Evolutionary conservation across 2,329 filamentous ascomycete species (phyloP).

Genomic region (Phialophora tarda): DNA sequence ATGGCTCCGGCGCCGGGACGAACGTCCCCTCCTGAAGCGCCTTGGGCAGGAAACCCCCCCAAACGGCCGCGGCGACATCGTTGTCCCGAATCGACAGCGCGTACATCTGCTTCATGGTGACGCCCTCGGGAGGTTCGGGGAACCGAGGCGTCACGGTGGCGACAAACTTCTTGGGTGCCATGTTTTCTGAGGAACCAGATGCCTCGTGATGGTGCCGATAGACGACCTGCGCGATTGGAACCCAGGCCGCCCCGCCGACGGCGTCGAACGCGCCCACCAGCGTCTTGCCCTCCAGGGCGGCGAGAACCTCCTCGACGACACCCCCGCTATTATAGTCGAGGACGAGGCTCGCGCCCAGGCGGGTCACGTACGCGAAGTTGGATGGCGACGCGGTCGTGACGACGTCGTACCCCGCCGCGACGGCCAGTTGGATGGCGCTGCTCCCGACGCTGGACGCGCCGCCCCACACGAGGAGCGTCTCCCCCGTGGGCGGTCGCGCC

Average conservation of each 20-base stretch:
- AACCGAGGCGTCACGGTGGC: slow-evolving; percentile 30
- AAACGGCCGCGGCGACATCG: slow-evolving; percentile 43
- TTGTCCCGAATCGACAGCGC: slow-evolving; percentile 24
- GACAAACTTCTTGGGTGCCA: slow-evolving; percentile 30
- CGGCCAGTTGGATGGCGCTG: slow-evolving; percentile 50
- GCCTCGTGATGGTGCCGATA: slow-evolving; percentile 17
- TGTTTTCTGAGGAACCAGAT: no score
- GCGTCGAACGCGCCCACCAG: slow-evolving; percentile 35
- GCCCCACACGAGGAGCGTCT: slow-evolving; percentile 49
- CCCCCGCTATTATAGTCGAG: slow-evolving; percentile 53
- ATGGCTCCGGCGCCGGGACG: slow-evolving; percentile 45
- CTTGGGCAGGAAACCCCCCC: slow-evolving; percentile 48
- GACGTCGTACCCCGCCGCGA: slow-evolving; percentile 47
- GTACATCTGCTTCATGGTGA: slow-evolving; percentile 21
- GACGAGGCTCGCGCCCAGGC: slow-evolving; percentile 44
- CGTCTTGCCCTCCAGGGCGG: slow-evolving; percentile 33
- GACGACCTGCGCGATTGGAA: slow-evolving; percentile 31
- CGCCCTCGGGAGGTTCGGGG: slow-evolving; percentile 8
- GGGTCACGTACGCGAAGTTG: slow-evolving; percentile 43
- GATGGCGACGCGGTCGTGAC: slow-evolving; percentile 45
- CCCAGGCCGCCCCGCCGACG: slow-evolving; percentile 32
- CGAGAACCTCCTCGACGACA: slow-evolving; percentile 43
- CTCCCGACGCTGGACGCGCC: slow-evolving; percentile 52
- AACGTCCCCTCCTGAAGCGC: slow-evolving; percentile 49
- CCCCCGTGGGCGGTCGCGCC: not conserved